Evolutionary conservation across 2,329 filamentous ascomycete genomes (phyloP), one percentile per base, ranked within the genome.

Genomic region (Pyrenophora teres): DNA sequence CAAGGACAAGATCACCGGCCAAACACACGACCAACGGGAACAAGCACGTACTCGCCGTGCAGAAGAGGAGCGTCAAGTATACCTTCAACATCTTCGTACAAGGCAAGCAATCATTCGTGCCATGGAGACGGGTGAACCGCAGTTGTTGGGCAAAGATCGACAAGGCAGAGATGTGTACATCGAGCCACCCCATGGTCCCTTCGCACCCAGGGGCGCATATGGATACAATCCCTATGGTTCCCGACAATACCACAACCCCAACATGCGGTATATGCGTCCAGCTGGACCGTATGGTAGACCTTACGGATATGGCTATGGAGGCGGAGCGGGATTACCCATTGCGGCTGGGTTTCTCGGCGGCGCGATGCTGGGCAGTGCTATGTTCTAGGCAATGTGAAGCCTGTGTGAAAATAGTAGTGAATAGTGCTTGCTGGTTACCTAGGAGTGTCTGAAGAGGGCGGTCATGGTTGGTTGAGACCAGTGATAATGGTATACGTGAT

Each of bases 1-100:
- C 57, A 86, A 86, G 64, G 83, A 86, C 68, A 81, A 80, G 58
- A 60, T 86, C 13, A 87, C 84, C 0, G 73, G 76, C 13, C 80
- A 78, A 4, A 84, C 83, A 3, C 83, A 86, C 65, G 72, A 78
- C 19, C 72, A 86, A 62, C 80, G 83, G 19, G 77, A 78, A 44
- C 64, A 67, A 5, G 73, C 77, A 21, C 77, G 83, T 4, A 59
- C 59, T 2, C 66, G 71, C 27, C 77, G 81, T 21, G 81, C 76
- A 1, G 74, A 79, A 46, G 72, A 79, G 27, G 83, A 86, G 65
- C 74, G 70, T 3, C 67, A 76, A 38, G 74, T 77, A n/a, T 85
- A 85, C 62, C 69, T 78, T 31, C 76, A 77, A 35, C 83, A 86
- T 59, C 64, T 80, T 48, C 69, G 74, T 6, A 73, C 82, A 25